A percentile compares a stretch with the other conserved stretches of the same genome.
Evolutionary conservation across 495 filamentous ascomycete genomes (phyloP).

Genomic region (Aspergillus sclerotiicarbonarius): DNA sequence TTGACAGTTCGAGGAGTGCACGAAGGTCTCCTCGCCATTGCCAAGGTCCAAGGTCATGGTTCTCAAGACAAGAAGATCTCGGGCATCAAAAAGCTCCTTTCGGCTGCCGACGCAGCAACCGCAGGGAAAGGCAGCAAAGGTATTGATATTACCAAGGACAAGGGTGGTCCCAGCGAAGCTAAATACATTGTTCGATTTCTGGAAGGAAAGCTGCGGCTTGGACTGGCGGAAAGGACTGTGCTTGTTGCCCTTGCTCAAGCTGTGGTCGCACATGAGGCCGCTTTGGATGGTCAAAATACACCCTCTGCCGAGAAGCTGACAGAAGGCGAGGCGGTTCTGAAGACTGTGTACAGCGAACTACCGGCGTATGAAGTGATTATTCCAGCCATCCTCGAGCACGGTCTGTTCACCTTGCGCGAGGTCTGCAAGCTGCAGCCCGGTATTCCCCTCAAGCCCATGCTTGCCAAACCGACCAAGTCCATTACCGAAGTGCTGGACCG

Average conservation of each 20-base stretch:
- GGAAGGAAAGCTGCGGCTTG: constrained; percentile 89
- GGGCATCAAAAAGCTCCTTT: constrained; percentile 89
- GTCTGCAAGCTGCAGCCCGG: constrained; percentile 92
- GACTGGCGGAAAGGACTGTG: constrained; percentile 88
- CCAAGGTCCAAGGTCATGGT: constrained; percentile 80
- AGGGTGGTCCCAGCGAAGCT: constrained; percentile 90
- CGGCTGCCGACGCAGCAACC: constrained; percentile 71
- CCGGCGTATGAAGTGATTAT: constrained; percentile 96
- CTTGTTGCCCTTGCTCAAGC: constrained; percentile 87
- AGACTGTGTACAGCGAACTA: constrained; percentile 89
- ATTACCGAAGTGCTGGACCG: constrained; percentile 97
- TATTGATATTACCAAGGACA: constrained; percentile 86
- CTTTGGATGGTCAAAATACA: constrained; percentile 60
- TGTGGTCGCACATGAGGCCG: constrained; percentile 75
- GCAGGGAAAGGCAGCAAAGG: constrained; percentile 65
- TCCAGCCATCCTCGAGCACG: constrained; percentile 80
- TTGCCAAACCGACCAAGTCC: constrained; percentile 98
- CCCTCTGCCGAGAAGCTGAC: constrained; percentile 72
- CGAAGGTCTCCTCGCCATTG: constrained; percentile 84
- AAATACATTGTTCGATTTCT: constrained; percentile 91
- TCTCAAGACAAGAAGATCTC: constrained; percentile 89
- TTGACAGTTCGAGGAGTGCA: constrained; percentile 85
- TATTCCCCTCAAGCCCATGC: constrained; percentile 95
- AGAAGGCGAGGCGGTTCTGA: constrained; percentile 80
- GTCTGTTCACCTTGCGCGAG: constrained; percentile 75